These are phyloP conservation scores for Massospora cicadina DNA, from an alignment of 371 early-diverging fungal species.

Conservation along the genomic window DNA sequence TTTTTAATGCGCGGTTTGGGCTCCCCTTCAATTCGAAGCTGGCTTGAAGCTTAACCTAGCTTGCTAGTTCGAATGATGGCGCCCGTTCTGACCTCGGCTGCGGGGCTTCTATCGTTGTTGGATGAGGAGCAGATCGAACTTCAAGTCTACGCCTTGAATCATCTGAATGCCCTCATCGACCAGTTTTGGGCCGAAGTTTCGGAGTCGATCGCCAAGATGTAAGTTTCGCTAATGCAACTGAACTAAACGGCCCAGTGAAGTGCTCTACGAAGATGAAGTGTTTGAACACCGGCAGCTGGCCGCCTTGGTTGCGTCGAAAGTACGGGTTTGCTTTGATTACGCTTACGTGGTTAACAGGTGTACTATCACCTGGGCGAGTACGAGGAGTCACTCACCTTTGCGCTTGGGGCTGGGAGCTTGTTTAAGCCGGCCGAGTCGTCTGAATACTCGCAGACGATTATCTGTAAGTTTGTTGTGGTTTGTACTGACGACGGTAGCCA, in stretches of 20 bases:
- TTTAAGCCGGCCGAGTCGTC: slow-evolving; percentile 63
- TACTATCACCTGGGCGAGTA: slow-evolving; percentile 88
- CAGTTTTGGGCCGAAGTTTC: slow-evolving; percentile 96
- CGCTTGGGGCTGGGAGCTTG: slow-evolving; percentile 79
- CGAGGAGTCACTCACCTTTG: slow-evolving; percentile 86
- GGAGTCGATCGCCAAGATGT: slow-evolving; percentile 87
- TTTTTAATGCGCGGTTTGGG: too few species aligned
- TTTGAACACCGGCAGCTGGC: slow-evolving; percentile 77
- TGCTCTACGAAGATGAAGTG: slow-evolving; percentile 74
- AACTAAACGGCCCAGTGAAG: slow-evolving; percentile 38
- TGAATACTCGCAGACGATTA: slow-evolving; percentile 85
- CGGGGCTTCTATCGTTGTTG: slow-evolving; percentile 76
- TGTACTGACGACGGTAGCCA: slow-evolving; percentile 24
- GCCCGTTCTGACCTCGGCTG: background rate
- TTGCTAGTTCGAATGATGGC: background rate
- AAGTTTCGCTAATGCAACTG: slow-evolving; percentile 13
- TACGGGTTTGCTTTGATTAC: slow-evolving; percentile 17
- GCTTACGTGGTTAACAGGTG: slow-evolving; percentile 26
- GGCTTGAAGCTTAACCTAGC: too few species aligned
- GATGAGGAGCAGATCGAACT: slow-evolving; percentile 84
- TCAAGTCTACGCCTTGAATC: slow-evolving; percentile 74
- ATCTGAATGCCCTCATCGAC: slow-evolving; percentile 73
- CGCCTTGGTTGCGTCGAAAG: slow-evolving; percentile 91
- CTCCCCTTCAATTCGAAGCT: too few species aligned
- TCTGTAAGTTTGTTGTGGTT: slow-evolving; percentile 33